Percentiles rank a stretch among this genome's conserved stretches.
Conservation (phyloP, 176 grass and related monocot genomes). For the Oryza coarctata region DNA sequence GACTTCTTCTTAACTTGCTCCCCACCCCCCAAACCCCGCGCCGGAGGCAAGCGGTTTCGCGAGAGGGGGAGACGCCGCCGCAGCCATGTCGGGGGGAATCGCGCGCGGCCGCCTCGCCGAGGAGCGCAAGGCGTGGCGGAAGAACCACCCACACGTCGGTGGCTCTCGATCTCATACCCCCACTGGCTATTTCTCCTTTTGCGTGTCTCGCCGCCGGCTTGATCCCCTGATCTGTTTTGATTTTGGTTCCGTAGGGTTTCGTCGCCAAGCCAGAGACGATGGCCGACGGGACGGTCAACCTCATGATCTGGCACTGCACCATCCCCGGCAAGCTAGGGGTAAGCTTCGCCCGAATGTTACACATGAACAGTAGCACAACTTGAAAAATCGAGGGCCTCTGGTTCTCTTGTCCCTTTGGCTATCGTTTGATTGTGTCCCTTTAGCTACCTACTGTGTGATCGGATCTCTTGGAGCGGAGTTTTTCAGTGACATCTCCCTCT, state of each 20-base stretch:
- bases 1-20: background rate
- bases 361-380: background rate
- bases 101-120: constrained; percentile 86
- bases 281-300: constrained; percentile 69
- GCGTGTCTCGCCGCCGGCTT: background rate
- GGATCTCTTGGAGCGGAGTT: background rate
- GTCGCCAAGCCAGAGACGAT: constrained; percentile 87
- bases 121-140: constrained; percentile 95
- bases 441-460: background rate
- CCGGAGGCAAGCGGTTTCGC: background rate
- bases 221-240: constrained; percentile 24
- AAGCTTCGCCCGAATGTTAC: background rate
- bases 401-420: background rate
- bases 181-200: background rate
- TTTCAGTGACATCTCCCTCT: background rate
- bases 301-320: constrained; percentile 90
- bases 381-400: background rate
- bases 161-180: background rate
- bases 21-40: background rate
- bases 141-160: constrained; percentile 90
- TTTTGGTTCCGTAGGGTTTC: constrained; percentile 55
- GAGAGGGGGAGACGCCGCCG: background rate
- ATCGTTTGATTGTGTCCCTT: no score
- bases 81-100: constrained; percentile 75
- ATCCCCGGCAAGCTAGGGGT: constrained; percentile 98